phyloP scores from a whole-genome alignment of 1,139 yeast genomes.

The Candida sp. region DNA sequence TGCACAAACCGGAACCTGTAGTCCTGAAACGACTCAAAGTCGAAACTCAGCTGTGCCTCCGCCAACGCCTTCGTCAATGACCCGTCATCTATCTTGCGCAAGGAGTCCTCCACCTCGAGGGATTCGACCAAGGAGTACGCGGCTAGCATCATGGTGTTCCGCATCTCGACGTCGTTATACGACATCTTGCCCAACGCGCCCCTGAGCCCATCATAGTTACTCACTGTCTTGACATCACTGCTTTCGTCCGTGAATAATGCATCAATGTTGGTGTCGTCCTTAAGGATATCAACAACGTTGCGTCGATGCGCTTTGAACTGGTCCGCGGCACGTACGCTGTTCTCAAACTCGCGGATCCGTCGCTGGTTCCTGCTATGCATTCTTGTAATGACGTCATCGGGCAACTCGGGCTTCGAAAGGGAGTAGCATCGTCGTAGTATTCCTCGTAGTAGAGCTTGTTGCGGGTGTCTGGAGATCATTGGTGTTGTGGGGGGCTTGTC shows the following conservation, averaged over 20 bases:
- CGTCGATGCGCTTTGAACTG: conserved; percentile 21
- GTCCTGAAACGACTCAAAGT: conserved; percentile 22
- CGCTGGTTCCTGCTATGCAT: conserved; percentile 9
- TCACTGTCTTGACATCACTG: not conserved
- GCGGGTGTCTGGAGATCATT: not conserved
- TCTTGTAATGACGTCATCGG: not conserved
- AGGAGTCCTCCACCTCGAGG: conserved; percentile 29
- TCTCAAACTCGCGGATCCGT: conserved; percentile 12
- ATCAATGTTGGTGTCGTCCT: conserved; percentile 17
- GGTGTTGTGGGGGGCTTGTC: not conserved
- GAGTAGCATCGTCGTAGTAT: conserved; percentile 3
- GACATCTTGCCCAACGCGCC: conserved; percentile 9
- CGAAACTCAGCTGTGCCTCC: conserved; percentile 15
- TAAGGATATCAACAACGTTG: conserved; percentile 21
- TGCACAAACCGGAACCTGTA: conserved; percentile 17
- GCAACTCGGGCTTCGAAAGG: too few relatives aligned
- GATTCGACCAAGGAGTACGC: conserved; percentile 21
- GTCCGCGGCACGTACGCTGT: conserved; percentile 14
- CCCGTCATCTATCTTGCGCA: conserved; percentile 13
- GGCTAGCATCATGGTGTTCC: conserved; percentile 23
- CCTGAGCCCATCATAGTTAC: conserved; percentile 10
- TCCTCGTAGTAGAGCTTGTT: not conserved
- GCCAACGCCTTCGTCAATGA: conserved; percentile 15
- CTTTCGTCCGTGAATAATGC: conserved; percentile 16
- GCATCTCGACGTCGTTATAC: conserved; percentile 22